Conservation (phyloP, 148 eudicot species). For the Salicornia ramosissima region DNA sequence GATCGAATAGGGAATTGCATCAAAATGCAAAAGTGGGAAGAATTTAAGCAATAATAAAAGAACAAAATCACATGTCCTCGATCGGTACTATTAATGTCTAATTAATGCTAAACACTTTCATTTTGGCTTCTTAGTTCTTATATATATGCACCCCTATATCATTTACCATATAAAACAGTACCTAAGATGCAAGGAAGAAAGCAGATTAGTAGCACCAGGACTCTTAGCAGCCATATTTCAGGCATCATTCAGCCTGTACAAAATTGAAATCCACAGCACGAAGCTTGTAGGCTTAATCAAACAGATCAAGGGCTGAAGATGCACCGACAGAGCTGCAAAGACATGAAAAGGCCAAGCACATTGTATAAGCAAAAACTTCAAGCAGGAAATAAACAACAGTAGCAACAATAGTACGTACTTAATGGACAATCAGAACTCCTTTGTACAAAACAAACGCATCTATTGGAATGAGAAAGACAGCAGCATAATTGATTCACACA, state of each 20-base stretch:
- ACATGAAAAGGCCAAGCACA: not conserved
- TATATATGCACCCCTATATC: no score
- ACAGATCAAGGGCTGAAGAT: not conserved
- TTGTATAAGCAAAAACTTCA: not conserved
- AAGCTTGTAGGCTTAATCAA: not conserved
- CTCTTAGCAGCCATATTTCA: conserved; percentile 23
- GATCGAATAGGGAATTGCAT: not conserved
- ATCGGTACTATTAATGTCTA: no score
- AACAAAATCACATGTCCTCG: no score
- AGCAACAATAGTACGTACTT: not conserved
- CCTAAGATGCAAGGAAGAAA: conserved; percentile 31
- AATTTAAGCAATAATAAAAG: no score
- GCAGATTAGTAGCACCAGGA: conserved; percentile 30
- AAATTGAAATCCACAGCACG: conserved; percentile 5
- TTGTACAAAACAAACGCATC: no score
- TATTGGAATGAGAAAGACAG: no score
- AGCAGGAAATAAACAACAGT: not conserved
- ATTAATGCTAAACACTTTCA: no score
- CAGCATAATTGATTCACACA: no score
- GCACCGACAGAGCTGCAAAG: conserved; percentile 10
- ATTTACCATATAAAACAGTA: no score
- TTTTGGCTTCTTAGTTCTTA: no score
- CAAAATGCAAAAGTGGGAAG: not conserved
- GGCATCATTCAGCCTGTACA: conserved; percentile 32
- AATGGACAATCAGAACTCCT: not conserved